phyloP scores from a whole-genome alignment of 1,284 basidiomycete species.

The Leucoagaricus sp. region DNA sequence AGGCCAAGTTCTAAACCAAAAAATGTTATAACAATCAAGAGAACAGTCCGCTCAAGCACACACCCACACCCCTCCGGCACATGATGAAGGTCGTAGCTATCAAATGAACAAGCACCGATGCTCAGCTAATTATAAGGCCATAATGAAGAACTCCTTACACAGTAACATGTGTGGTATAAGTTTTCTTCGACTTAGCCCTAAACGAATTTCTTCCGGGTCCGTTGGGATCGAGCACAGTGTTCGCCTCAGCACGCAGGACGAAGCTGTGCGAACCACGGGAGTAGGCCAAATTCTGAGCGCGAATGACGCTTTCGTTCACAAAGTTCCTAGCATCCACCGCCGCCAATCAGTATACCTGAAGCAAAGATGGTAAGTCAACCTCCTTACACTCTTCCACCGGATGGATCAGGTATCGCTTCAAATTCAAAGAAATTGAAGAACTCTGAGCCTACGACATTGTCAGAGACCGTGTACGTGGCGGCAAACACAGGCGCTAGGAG shows the following conservation, averaged over 20 bases:
- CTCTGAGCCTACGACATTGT: slow-evolving; percentile 47
- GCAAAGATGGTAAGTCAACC: neutral
- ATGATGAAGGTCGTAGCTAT: neutral
- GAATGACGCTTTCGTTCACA: slow-evolving; percentile 37
- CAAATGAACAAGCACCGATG: neutral
- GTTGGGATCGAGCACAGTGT: slow-evolving; percentile 40
- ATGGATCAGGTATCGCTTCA: slow-evolving; percentile 57
- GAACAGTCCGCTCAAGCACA: neutral
- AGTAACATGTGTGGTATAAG: slow-evolving; percentile 45
- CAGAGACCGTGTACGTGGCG: slow-evolving; percentile 42
- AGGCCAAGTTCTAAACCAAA: neutral
- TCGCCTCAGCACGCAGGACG: slow-evolving; percentile 45
- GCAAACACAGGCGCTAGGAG: slow-evolving; percentile 15
- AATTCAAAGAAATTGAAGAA: slow-evolving; percentile 54
- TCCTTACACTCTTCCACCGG: slow-evolving; percentile 63
- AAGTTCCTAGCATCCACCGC: slow-evolving; percentile 38
- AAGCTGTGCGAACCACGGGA: slow-evolving; percentile 32
- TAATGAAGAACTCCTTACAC: slow-evolving; percentile 37
- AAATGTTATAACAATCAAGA: neutral
- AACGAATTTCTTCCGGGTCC: slow-evolving; percentile 53
- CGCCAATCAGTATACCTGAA: neutral
- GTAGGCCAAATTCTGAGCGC: slow-evolving; percentile 36
- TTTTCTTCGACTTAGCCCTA: slow-evolving; percentile 45
- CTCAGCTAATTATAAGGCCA: no score
- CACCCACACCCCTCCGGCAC: neutral